These are phyloP conservation scores for Dendrobium chrysotoxum DNA, from an alignment of 106 monocot species.

Conservation along the genomic window DNA sequence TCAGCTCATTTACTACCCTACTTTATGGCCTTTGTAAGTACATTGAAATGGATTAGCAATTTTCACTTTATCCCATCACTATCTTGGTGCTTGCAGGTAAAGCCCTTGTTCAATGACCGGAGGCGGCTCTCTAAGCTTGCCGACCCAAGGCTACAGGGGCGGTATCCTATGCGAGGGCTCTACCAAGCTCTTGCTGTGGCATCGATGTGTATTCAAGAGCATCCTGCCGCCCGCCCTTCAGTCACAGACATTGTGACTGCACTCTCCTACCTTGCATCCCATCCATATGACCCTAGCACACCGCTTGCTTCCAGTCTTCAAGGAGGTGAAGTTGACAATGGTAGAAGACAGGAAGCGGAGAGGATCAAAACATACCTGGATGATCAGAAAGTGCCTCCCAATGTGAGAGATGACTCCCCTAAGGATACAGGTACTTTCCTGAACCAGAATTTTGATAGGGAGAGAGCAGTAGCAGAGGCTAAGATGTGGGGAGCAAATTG, in stretches of 20 bases:
- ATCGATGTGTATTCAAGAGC: conserved; percentile 84
- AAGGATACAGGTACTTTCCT: background rate
- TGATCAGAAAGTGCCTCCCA: background rate
- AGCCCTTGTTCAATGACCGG: conserved; percentile 61
- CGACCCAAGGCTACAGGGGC: conserved; percentile 52
- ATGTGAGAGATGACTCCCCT: conserved; percentile 15
- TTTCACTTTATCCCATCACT: background rate
- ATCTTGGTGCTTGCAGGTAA: conserved; percentile 37
- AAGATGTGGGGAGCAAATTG: conserved; percentile 72
- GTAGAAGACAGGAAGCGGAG: conserved; percentile 2
- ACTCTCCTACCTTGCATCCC: conserved; percentile 66
- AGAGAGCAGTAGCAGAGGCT: conserved; percentile 61
- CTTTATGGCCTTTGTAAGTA: too few relatives aligned
- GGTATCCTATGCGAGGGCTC: conserved; percentile 69
- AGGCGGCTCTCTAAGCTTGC: conserved; percentile 50
- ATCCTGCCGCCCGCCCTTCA: conserved; percentile 53
- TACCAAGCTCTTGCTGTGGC: conserved; percentile 84
- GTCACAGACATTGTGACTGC: conserved; percentile 83
- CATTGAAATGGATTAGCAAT: too few relatives aligned
- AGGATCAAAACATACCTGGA: conserved; percentile 7
- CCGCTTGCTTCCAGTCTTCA: background rate
- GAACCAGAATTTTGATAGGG: conserved; percentile 39
- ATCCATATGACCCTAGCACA: conserved; percentile 42
- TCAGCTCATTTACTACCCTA: too few relatives aligned
- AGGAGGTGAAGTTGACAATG: background rate